Base-by-base conservation (phyloP, 2,329 filamentous ascomycete species). In the Neofusicoccum kwambonambiense region DNA sequence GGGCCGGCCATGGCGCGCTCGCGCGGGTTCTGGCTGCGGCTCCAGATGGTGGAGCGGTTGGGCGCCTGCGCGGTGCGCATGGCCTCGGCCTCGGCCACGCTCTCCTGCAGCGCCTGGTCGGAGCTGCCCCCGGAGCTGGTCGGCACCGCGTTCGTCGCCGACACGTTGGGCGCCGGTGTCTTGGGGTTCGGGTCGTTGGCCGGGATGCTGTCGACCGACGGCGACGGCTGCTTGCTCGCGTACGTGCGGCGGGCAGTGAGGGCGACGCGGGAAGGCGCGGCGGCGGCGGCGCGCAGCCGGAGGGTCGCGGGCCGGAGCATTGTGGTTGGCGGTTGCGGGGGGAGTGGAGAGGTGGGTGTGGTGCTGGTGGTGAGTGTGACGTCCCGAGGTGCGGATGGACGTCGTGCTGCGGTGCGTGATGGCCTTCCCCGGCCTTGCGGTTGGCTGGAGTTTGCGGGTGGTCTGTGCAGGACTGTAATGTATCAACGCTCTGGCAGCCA, bases 1-100 rank as follows among this genome's bases (percentile, higher is more conserved):
- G 95, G 95, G 47, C 95, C 95, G 47, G 88, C 88, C 94, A 99
- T 99, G 62, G 93, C 95, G 78, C 88, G 80, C 62, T 87, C 85
- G 73, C 94, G 86, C 44, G 92, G 88, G 78, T 87, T 87, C 84
- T 99, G 95, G 81, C 88, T 96, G 74, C 87, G 82, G 67, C 92
- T 92, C 95, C 95, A 99, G 66, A 92, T 85, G 17, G 34, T 84
- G 62, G 82, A 78, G 67, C 93, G 87, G 83, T 99, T 99, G 22
- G 95, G 95, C 37, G 94, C 92, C 83, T 99, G 95, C 77, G 83
- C 79, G 64, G 85, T 80, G 68, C 87, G 82, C 72, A 82, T 79
- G 66, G 82, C 76, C 78, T 89, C 87, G 19, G 78, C 86, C 54
- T 81, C 78, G 67, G 81, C 80, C 5, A 82, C 79, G 47, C 77